Evolutionary conservation across 495 filamentous ascomycete genomes (phyloP), one percentile per base, ranked within the genome.

Genomic region (Mytilinidion resinicola): DNA sequence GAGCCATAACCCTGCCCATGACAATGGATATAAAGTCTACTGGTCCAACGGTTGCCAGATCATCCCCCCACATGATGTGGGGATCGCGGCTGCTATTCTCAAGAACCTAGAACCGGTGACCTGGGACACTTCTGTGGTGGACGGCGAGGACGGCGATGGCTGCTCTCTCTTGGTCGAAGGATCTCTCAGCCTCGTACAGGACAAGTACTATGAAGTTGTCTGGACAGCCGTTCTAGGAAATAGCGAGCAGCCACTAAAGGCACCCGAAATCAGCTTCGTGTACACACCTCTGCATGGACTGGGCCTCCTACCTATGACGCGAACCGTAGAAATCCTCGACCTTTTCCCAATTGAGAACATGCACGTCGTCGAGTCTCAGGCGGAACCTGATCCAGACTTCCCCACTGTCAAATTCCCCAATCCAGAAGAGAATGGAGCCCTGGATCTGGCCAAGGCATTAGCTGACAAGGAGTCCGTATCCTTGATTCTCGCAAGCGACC

Each of bases 11-110:
- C 86, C 85, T 49, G 78, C 82, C 17, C 71, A 80, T 59, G 85
- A 89, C 67, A 88, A 89, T 65, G 80, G 84, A 39, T 88, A 88
- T 71, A 89, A 89, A 72, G 85, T 89, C 21, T 87, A 86, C 71
- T 86, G 82, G 72, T 75, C 70, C 50, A 86, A 86, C 66, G 85
- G 83, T 12, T 86, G 83, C 59, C 85, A 89, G 67, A 87, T 88
- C 59, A 84, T 86, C 50, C 74, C 82, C 14, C 85, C 85, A 50
- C 74, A 82, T 60, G 86, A 88, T 60, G 71, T 65, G 20, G 76
- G 79, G 41, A 89, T 89, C 48, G 76, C 83, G 3, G 73, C 72
- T 15, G 77, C 78, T 1, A 89, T 89, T 44, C 71, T 76, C 30
- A 62, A 75, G 35, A 86, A 85, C 49, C 68, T 83, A 14, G 75